Evolutionary conservation across 2,329 filamentous ascomycete genomes (phyloP).

Genomic region (Aspergillus terreus): DNA sequence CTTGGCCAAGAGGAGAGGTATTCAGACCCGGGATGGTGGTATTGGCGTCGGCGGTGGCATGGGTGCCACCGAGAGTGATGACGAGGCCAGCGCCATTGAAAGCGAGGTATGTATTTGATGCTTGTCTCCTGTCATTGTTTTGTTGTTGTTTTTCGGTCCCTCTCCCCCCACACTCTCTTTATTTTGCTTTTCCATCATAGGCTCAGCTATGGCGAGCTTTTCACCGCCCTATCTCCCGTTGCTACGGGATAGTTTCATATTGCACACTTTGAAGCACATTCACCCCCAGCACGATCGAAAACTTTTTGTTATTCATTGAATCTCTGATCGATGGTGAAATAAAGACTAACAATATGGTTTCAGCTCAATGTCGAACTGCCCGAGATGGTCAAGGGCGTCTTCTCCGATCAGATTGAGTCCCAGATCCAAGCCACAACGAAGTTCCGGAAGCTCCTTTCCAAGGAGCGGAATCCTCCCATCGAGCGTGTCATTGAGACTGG

Average conservation of each 20-base stretch:
- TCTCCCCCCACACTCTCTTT: conserved; percentile 11
- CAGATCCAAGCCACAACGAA: conserved; percentile 98
- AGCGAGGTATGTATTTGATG: conserved; percentile 70
- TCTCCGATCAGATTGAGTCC: conserved; percentile 96
- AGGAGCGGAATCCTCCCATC: conserved; percentile 98
- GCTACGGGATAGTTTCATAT: not conserved
- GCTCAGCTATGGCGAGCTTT: conserved; percentile 22
- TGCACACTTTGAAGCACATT: not conserved
- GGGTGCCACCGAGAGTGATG: conserved; percentile 91
- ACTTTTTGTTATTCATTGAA: not conserved
- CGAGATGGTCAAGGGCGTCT: conserved; percentile 95
- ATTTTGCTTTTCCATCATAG: conserved; percentile 24
- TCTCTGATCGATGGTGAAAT: not conserved
- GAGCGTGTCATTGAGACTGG: conserved; percentile 99
- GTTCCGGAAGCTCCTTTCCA: conserved; percentile 95
- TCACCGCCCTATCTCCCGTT: conserved; percentile 31
- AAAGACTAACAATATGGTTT: conserved; percentile 19
- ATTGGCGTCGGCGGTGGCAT: conserved; percentile 59
- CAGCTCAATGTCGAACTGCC: conserved; percentile 97
- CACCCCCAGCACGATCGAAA: not conserved
- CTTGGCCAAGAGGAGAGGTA: conserved; percentile 94
- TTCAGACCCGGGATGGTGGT: conserved; percentile 69
- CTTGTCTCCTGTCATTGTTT: conserved; percentile 16
- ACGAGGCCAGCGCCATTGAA: conserved; percentile 92
- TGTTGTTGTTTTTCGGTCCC: conserved; percentile 5